A percentile compares a stretch with the other conserved stretches of the same genome.
Evolutionary conservation across 129 eudicot genomes (phyloP).

Genomic region (Gnaphalium uliginosum): DNA sequence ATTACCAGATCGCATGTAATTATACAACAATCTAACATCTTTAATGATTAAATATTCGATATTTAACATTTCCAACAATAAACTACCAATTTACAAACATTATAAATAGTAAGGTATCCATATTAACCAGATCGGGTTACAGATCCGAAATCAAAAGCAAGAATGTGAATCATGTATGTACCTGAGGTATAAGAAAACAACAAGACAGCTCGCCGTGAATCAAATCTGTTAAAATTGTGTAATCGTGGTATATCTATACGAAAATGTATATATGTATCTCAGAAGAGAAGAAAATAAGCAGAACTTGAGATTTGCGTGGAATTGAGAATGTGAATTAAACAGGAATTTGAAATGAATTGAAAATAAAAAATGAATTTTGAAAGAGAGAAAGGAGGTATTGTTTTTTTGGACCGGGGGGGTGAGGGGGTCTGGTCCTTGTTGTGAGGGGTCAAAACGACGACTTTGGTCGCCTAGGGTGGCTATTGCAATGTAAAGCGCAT

Average conservation of each 20-base stretch:
- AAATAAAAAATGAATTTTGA: constrained; percentile 1
- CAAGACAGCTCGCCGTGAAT: constrained; percentile 17
- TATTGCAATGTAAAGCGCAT: constrained; percentile 25
- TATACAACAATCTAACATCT: neutral
- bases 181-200: constrained; percentile 22
- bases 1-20: constrained; percentile 24
- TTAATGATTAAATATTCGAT: neutral
- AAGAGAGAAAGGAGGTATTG: neutral
- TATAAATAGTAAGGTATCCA: neutral
- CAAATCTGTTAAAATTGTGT: constrained; percentile 18
- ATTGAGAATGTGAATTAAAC: constrained; percentile 20
- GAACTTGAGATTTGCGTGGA: constrained; percentile 20
- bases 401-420: neutral
- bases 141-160: constrained; percentile 31
- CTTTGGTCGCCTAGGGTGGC: constrained; percentile 37
- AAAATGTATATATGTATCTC: neutral
- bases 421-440: constrained; percentile 1
- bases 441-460: constrained; percentile 14
- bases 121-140: constrained; percentile 19
- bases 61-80: neutral
- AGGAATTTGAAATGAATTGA: constrained; percentile 24
- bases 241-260: constrained; percentile 3
- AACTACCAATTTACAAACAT: constrained; percentile 6
- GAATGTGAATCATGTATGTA: constrained; percentile 17
- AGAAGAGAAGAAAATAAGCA: neutral